Conservation (phyloP, 768 basidiomycete species). For the Boletus sp. region DNA sequence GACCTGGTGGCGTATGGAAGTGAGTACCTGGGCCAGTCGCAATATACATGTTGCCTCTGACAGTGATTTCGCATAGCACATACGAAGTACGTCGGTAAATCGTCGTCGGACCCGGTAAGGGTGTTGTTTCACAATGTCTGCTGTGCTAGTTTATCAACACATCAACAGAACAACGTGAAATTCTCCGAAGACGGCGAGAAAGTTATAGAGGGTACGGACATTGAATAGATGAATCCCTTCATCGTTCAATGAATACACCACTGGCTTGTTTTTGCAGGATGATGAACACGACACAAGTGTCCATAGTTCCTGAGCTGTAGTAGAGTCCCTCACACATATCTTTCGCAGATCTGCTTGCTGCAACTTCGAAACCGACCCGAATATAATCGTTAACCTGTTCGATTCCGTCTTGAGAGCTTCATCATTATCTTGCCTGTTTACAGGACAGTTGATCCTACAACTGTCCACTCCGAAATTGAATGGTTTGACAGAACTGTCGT, state of each 20-base stretch:
- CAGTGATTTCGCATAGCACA: conserved; percentile 51
- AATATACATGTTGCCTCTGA: background rate
- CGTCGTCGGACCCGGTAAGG: conserved; percentile 43
- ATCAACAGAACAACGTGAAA: conserved; percentile 63
- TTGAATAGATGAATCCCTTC: conserved; percentile 9
- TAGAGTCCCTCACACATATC: background rate
- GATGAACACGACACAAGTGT: background rate
- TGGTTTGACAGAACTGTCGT: background rate
- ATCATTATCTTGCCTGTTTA: no score
- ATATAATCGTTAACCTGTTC: background rate
- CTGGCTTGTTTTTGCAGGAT: background rate
- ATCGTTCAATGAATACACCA: background rate
- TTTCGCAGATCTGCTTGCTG: background rate
- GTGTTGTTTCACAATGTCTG: background rate
- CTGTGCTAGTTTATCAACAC: background rate
- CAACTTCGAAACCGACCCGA: no score
- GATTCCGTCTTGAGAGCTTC: background rate
- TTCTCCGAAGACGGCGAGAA: conserved; percentile 77
- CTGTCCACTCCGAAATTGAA: background rate
- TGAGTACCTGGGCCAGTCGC: conserved; percentile 35
- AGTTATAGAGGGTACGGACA: conserved; percentile 53
- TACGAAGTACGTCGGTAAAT: conserved; percentile 83
- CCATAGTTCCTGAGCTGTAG: background rate
- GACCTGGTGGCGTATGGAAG: conserved; percentile 81
- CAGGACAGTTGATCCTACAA: background rate